These are phyloP conservation scores for Bidens hawaiensis DNA, from an alignment of 140 eudicot species.

Conservation along the genomic window DNA sequence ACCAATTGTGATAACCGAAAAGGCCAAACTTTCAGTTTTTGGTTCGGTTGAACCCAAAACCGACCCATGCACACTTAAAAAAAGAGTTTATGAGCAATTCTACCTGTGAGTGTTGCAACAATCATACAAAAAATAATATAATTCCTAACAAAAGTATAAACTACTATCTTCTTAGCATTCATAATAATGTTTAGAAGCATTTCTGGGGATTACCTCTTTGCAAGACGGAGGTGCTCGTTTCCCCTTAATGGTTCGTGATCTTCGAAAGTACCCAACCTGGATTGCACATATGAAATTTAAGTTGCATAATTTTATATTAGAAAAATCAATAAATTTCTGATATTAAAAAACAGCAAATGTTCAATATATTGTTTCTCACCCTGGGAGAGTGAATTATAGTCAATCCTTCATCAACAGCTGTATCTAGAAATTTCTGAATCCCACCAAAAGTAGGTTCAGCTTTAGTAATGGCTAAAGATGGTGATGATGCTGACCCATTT, in stretches of 20 bases:
- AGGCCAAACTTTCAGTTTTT: too few relatives aligned
- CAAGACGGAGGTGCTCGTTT: constrained; percentile 80
- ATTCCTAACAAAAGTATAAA: neutral
- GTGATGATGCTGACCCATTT: constrained; percentile 61
- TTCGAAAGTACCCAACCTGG: constrained; percentile 78
- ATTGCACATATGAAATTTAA: neutral
- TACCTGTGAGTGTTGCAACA: neutral
- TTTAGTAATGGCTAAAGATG: constrained; percentile 67
- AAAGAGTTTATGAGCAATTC: neutral
- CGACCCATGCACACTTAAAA: too few relatives aligned
- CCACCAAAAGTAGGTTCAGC: constrained; percentile 37
- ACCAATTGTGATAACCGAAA: too few relatives aligned
- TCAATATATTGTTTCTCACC: constrained; percentile 39
- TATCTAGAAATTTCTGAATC: constrained; percentile 47
- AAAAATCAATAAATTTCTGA: neutral
- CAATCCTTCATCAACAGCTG: constrained; percentile 80
- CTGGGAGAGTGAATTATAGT: constrained; percentile 64
- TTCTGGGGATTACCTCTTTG: constrained; percentile 55
- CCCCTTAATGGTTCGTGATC: constrained; percentile 78
- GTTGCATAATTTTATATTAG: neutral
- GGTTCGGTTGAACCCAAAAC: too few relatives aligned
- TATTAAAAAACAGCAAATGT: neutral
- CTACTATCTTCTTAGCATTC: neutral
- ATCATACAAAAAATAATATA: neutral
- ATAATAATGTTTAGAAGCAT: neutral